Percentiles rank a stretch among this genome's conserved stretches.
phyloP scores from a whole-genome alignment of 2,329 filamentous ascomycete genomes.

The Apiospora arundinis region DNA sequence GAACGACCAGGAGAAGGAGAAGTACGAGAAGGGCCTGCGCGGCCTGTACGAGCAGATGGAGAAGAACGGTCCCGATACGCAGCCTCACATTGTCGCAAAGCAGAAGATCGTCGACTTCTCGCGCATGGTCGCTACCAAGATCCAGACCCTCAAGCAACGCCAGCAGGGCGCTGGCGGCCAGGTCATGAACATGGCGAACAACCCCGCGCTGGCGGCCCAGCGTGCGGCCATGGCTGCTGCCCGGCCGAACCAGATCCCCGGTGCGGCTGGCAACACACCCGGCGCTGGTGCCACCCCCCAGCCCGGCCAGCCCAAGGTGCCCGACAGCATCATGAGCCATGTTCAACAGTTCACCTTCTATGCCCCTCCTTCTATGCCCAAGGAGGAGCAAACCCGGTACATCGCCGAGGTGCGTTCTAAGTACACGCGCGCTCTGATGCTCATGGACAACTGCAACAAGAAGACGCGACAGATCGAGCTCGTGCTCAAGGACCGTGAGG shows the following conservation, averaged over 20 bases:
- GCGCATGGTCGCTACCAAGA: slow-evolving; percentile 60
- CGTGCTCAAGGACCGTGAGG: slow-evolving; percentile 35
- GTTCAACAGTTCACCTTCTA: slow-evolving; percentile 34
- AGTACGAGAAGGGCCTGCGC: slow-evolving; percentile 64
- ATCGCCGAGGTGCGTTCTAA: slow-evolving; percentile 30
- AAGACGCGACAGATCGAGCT: slow-evolving; percentile 30
- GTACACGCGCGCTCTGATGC: slow-evolving; percentile 33
- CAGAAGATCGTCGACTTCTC: slow-evolving; percentile 68
- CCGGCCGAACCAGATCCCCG: background rate
- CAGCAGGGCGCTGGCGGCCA: slow-evolving; percentile 27
- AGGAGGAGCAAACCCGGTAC: slow-evolving; percentile 33
- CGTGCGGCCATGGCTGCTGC: slow-evolving; percentile 14
- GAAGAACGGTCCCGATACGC: slow-evolving; percentile 52
- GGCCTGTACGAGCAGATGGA: slow-evolving; percentile 58
- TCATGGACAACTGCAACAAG: slow-evolving; percentile 36
- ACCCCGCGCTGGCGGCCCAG: slow-evolving; percentile 22
- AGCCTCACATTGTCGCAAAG: slow-evolving; percentile 56
- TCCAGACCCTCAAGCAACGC: slow-evolving; percentile 44
- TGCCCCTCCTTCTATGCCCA: background rate
- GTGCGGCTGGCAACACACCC: background rate
- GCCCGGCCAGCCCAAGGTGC: slow-evolving; percentile 24
- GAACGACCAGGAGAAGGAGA: slow-evolving; percentile 59
- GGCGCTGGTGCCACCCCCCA: background rate
- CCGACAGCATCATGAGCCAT: slow-evolving; percentile 35
- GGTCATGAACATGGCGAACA: background rate